phyloP scores from a whole-genome alignment of 768 basidiomycete genomes.

The Naganishia antarctica region DNA sequence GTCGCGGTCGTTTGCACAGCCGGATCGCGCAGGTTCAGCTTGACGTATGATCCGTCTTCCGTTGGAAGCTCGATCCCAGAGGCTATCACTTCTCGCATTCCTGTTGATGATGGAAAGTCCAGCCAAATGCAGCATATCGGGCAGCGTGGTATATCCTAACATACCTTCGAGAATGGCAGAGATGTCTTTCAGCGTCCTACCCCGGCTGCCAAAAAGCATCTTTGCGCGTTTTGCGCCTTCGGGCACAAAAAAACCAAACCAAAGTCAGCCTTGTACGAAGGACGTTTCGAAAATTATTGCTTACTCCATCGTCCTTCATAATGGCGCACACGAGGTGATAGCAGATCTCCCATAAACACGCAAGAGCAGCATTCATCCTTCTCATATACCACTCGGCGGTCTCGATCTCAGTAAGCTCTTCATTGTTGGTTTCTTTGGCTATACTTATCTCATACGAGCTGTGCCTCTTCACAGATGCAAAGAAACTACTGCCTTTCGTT shows the following conservation, averaged over 20 bases:
- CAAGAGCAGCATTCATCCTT: slow-evolving; percentile 77
- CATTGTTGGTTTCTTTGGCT: slow-evolving; percentile 59
- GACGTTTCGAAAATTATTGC: slow-evolving; percentile 39
- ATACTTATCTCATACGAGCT: slow-evolving; percentile 55
- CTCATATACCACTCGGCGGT: slow-evolving; percentile 79
- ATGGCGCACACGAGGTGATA: slow-evolving; percentile 90
- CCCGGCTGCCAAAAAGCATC: slow-evolving; percentile 70
- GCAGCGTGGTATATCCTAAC: slow-evolving; percentile 30
- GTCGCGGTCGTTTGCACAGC: slow-evolving; percentile 17
- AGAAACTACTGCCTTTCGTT: too few relatives aligned
- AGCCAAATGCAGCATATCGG: not conserved
- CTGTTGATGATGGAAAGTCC: not conserved
- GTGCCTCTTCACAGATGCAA: too few relatives aligned
- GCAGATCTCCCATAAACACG: slow-evolving; percentile 83
- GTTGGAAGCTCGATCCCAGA: slow-evolving; percentile 14
- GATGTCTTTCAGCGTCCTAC: slow-evolving; percentile 66
- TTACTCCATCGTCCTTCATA: slow-evolving; percentile 97
- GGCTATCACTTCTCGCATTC: slow-evolving; percentile 14
- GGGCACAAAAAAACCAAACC: not conserved
- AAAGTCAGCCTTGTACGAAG: slow-evolving; percentile 5
- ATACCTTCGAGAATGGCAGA: slow-evolving; percentile 66
- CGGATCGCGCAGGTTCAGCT: slow-evolving; percentile 1
- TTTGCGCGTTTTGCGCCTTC: slow-evolving; percentile 68
- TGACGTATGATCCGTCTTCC: not conserved
- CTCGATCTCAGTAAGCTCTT: slow-evolving; percentile 59